Evolutionary conservation across 225 moss, liverwort and hornwort genomes (phyloP).

Genomic region (Sphagnum tenellum): DNA sequence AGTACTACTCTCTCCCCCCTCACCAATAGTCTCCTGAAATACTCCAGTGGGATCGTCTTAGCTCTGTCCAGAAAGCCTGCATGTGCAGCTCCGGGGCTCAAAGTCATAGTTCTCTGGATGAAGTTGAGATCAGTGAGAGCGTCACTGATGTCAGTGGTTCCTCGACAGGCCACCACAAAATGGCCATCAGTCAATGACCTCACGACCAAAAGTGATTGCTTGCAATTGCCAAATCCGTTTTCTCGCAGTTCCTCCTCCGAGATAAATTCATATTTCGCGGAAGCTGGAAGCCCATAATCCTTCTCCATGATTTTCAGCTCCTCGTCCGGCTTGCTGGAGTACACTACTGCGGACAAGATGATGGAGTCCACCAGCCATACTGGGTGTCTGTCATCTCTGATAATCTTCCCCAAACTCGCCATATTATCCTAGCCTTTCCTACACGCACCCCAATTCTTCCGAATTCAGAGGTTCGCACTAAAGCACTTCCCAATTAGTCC

Average conservation of each 20-base stretch:
- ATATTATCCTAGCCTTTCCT: slow-evolving; percentile 11
- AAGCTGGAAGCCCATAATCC: slow-evolving; percentile 72
- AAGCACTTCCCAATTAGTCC: no score
- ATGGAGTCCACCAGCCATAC: slow-evolving; percentile 87
- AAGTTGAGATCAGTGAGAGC: slow-evolving; percentile 78
- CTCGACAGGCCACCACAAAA: slow-evolving; percentile 82
- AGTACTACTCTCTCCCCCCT: slow-evolving; percentile 80
- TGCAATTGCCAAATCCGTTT: slow-evolving; percentile 60
- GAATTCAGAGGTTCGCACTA: no score
- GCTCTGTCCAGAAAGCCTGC: slow-evolving; percentile 85
- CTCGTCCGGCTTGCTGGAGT: slow-evolving; percentile 55
- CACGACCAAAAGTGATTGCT: slow-evolving; percentile 70
- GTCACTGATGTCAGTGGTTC: slow-evolving; percentile 74
- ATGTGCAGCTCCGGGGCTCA: slow-evolving; percentile 76
- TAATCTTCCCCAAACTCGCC: slow-evolving; percentile 85
- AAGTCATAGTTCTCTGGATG: slow-evolving; percentile 88
- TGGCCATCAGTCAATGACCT: slow-evolving; percentile 62
- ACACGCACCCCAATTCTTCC: no score
- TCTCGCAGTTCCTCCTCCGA: slow-evolving; percentile 60
- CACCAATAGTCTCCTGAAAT: slow-evolving; percentile 64
- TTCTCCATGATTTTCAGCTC: slow-evolving; percentile 77
- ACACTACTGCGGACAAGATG: slow-evolving; percentile 79
- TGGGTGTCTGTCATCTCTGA: slow-evolving; percentile 86
- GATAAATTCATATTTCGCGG: slow-evolving; percentile 76
- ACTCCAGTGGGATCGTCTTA: slow-evolving; percentile 81